Percentiles rank a stretch among this genome's conserved stretches.
Evolutionary conservation across 441 rosid species (phyloP).

Genomic region (Gossypium schwendimanii): DNA sequence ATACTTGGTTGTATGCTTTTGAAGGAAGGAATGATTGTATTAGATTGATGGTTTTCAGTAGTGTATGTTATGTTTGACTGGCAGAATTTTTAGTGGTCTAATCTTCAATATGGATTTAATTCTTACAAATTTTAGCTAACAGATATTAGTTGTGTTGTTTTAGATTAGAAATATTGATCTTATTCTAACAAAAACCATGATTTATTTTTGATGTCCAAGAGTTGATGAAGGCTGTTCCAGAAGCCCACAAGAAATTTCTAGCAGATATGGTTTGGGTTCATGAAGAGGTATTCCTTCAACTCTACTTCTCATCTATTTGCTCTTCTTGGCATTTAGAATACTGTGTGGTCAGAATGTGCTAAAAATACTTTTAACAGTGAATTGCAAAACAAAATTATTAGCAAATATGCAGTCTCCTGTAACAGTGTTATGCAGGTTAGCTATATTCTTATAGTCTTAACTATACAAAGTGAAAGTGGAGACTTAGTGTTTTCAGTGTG

Average conservation of each 20-base stretch:
- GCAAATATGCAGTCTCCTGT: not conserved
- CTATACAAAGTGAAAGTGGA: not conserved
- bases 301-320: not conserved
- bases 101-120: too few species aligned
- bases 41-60: not conserved
- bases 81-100: too few species aligned
- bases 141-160: too few species aligned
- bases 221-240: constrained; percentile 62
- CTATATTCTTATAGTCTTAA: not conserved
- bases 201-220: constrained; percentile 27
- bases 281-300: constrained; percentile 47
- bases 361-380: not conserved
- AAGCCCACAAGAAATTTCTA: constrained; percentile 77
- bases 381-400: not conserved
- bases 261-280: constrained; percentile 73
- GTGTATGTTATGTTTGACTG: too few species aligned
- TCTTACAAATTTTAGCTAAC: too few species aligned
- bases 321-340: not conserved
- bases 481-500: not conserved
- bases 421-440: not conserved
- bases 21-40: not conserved
- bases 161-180: not conserved
- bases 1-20: not conserved
- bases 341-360: not conserved
- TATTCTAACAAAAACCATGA: not conserved